Base-by-base conservation (phyloP, 805 yeast genomes). In the Saccharomyces eubayanus region DNA sequence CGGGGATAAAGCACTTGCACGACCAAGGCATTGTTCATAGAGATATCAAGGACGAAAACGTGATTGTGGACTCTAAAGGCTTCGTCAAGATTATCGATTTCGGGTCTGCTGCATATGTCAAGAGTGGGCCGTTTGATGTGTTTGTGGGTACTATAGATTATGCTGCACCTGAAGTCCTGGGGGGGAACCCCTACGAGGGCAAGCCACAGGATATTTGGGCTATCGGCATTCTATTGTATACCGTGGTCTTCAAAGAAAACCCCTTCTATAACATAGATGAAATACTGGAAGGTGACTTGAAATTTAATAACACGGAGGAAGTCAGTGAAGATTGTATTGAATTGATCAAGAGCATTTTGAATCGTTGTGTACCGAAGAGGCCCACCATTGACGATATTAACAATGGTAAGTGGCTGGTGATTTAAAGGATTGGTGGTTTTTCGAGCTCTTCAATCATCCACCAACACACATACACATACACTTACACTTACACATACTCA, bases 181-280 rank as follows among this genome's bases (percentile, higher is more conserved):
- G 84, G 51, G 99, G 98, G 1, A 84, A 83, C 56, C 85, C 91
- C 24, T 94, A 92, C 64, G 89, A 83, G 51, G 99, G 99, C 24
- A 85, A 82, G 66, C 92, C 96, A 2, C 99, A 94, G 69, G 99
- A 94, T 71, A 85, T 91, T 1, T 94, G 99, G 99, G 96, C 98
- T 0, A 76, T 92, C 65, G 99, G 99, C 2, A 87, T 94, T 24
- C 73, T 94, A 54, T 73, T 94, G 24, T 94, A 91, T 71, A 94
- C 97, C 0, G 80, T 94, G 64, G 77, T 92, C 6, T 94, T 86
- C 75, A 89, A 91, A 66, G 98, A 94, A 66, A 91, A 92, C 63
- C 99, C 99, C 8, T 94, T 92, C 64, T 89, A 89, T 69, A 90
- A 89, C 66, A 95, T 91, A 49, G 97, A 92, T 69, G 98, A 91